These are phyloP conservation scores for Nidula microcarpa DNA, from an alignment of 768 basidiomycete genomes.

Conservation along the genomic window DNA sequence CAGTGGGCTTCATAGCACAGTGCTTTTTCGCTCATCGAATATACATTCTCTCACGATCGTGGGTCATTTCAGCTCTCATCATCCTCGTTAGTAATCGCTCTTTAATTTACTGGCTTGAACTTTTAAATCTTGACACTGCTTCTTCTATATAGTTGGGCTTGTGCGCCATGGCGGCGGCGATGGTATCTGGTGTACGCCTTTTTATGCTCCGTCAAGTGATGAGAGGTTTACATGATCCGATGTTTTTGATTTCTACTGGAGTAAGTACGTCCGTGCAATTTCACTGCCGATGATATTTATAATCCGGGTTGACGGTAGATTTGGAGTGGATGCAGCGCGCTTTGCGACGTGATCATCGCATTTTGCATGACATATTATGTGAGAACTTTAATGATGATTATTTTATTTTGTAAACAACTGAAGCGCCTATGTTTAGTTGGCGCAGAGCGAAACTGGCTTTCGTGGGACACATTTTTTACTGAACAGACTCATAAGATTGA, in stretches of 20 bases:
- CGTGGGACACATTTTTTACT: slow-evolving; percentile 19
- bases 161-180: not conserved
- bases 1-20: slow-evolving; percentile 22
- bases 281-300: not conserved
- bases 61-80: slow-evolving; percentile 13
- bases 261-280: not conserved
- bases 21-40: slow-evolving; percentile 25
- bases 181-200: not conserved
- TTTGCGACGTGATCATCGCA: slow-evolving; percentile 27
- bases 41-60: slow-evolving; percentile 17
- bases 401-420: not conserved
- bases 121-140: not conserved
- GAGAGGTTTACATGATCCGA: not conserved
- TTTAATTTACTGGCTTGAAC: not conserved
- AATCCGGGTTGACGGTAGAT: not conserved
- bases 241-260: not conserved
- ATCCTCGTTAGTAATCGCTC: slow-evolving; percentile 15
- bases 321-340: slow-evolving; percentile 27
- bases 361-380: slow-evolving; percentile 26
- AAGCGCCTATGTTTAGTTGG: slow-evolving; percentile 6
- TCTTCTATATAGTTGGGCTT: slow-evolving; percentile 4
- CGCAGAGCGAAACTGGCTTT: slow-evolving; percentile 18
- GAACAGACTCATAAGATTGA: slow-evolving; percentile 24
- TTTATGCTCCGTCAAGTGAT: not conserved
- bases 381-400: slow-evolving; percentile 1